A percentile compares a stretch with the other conserved stretches of the same genome.
Conservation (phyloP, 2,329 filamentous ascomycete species). For the Alternaria ventricosa region DNA sequence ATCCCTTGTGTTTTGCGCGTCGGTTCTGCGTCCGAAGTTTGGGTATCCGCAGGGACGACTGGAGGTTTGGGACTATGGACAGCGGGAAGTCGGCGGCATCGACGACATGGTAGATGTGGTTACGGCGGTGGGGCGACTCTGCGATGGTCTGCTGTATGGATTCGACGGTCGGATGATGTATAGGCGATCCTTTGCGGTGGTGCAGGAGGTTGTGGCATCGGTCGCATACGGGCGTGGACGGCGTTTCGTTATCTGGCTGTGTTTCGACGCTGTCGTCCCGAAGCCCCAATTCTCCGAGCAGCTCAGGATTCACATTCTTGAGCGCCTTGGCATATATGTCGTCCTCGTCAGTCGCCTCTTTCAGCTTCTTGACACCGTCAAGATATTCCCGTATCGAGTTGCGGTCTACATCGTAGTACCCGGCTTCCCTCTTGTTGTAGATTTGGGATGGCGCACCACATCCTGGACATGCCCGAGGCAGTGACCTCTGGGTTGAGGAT, state of each 20-base stretch:
- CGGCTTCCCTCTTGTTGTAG: conserved; percentile 60
- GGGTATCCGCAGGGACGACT: conserved; percentile 72
- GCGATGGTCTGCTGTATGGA: conserved; percentile 83
- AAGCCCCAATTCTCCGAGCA: conserved; percentile 42
- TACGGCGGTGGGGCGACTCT: conserved; percentile 87
- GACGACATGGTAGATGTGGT: conserved; percentile 93
- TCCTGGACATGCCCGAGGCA: conserved; percentile 65
- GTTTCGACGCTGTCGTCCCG: conserved; percentile 23
- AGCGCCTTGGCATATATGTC: conserved; percentile 47
- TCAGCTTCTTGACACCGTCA: conserved; percentile 28
- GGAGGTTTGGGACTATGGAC: conserved; percentile 82
- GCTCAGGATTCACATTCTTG: conserved; percentile 33
- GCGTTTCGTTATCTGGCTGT: conserved; percentile 17
- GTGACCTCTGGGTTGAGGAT: conserved; percentile 14
- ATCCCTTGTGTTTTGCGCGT: conserved; percentile 72
- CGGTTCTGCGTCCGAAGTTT: conserved; percentile 81
- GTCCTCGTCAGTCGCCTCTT: conserved; percentile 40
- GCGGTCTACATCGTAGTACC: conserved; percentile 62
- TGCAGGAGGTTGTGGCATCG: conserved; percentile 85
- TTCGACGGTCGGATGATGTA: conserved; percentile 80
- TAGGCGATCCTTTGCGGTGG: conserved; percentile 73
- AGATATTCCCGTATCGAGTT: conserved; percentile 55
- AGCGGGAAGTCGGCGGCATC: conserved; percentile 97
- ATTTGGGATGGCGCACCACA: conserved; percentile 68
- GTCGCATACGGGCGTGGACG: conserved; percentile 72